phyloP scores from a whole-genome alignment of 345 rosid species.

The Populus pruinosa region DNA sequence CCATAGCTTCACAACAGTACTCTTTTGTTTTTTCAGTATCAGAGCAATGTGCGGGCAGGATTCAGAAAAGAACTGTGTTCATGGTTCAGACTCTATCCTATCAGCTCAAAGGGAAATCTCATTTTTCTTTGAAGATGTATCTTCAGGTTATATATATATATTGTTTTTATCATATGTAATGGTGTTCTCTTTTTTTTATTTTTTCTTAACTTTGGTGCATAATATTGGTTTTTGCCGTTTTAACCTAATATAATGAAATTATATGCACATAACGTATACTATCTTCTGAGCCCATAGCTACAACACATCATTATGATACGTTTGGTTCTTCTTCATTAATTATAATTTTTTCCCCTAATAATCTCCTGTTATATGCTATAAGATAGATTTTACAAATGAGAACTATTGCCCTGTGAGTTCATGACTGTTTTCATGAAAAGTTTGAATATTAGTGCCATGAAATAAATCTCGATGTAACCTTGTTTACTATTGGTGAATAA shows the following conservation, averaged over 20 bases:
- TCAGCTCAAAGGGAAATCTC: conserved; percentile 76
- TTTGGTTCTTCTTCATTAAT: background rate
- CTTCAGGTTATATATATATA: conserved; percentile 38
- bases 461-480: background rate
- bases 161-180: background rate
- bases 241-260: background rate
- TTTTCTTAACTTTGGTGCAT: background rate
- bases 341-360: background rate
- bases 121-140: conserved; percentile 59
- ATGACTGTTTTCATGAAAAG: background rate
- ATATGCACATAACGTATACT: too few relatives aligned
- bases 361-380: background rate
- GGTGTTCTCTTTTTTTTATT: too few relatives aligned
- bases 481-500: background rate
- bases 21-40: conserved; percentile 44
- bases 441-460: background rate
- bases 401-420: background rate
- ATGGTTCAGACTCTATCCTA: conserved; percentile 73
- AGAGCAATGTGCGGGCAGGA: conserved; percentile 76
- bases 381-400: background rate
- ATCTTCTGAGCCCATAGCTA: background rate
- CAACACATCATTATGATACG: background rate
- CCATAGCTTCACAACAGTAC: background rate
- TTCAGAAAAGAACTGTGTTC: conserved; percentile 67
- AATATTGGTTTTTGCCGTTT: background rate